Conservation (phyloP, 345 rosid genomes). For the Brassica napus region DNA sequence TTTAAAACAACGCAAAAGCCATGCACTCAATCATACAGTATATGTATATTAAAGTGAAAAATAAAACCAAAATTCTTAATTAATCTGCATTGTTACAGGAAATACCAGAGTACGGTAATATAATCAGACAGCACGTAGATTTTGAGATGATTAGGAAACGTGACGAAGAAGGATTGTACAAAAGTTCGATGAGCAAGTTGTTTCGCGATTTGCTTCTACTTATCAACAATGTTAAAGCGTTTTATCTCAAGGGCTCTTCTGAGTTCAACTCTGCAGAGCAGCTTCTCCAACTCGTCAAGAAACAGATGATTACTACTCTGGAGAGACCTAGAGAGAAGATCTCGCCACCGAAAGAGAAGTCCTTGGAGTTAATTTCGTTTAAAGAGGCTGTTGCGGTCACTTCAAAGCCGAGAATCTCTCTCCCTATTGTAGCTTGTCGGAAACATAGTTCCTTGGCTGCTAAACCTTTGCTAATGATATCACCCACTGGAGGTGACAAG, state of each 20-base stretch:
- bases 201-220: constrained; percentile 60
- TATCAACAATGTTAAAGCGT: constrained; percentile 53
- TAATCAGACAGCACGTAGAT: constrained; percentile 57
- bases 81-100: constrained; percentile 40
- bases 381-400: constrained; percentile 10
- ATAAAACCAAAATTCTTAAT: not conserved
- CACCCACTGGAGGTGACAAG: constrained; percentile 25
- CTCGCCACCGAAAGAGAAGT: constrained; percentile 20
- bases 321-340: not conserved
- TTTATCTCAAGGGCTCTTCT: constrained; percentile 43
- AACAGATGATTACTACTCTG: constrained; percentile 38
- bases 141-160: constrained; percentile 46
- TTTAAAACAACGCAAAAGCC: not conserved
- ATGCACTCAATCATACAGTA: not conserved
- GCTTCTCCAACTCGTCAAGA: constrained; percentile 44
- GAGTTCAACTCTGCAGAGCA: constrained; percentile 48
- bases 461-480: constrained; percentile 17
- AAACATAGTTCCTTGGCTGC: constrained; percentile 49
- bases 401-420: constrained; percentile 36
- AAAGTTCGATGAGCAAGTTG: constrained; percentile 42
- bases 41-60: not conserved
- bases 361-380: not conserved
- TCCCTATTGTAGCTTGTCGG: constrained; percentile 45
- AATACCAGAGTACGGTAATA: constrained; percentile 37
- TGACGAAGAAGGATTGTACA: constrained; percentile 48